A percentile compares a stretch with the other conserved stretches of the same genome.
These are phyloP conservation scores for Lyophyllum shimeji DNA, from an alignment of 768 basidiomycete genomes.

Conservation along the genomic window DNA sequence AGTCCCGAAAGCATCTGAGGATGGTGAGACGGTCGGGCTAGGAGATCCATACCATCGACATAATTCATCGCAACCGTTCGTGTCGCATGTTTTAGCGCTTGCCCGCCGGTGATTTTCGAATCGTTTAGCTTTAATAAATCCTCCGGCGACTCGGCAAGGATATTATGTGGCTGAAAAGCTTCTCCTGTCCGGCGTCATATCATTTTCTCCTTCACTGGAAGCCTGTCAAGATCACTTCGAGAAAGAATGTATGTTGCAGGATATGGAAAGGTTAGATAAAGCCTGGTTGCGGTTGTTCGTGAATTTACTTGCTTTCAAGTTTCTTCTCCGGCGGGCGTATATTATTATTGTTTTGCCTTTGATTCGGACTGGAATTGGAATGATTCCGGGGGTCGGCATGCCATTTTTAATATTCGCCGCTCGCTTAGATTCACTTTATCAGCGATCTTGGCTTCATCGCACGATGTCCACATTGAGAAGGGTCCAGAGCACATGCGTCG, in stretches of 20 bases:
- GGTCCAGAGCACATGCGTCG: not conserved
- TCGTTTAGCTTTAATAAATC: too few relatives aligned
- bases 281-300: not conserved
- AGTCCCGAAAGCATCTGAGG: too few relatives aligned
- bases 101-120: too few relatives aligned
- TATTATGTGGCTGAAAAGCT: not conserved
- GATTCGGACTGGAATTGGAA: not conserved
- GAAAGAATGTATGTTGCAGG: not conserved
- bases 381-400: not conserved
- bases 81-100: too few relatives aligned
- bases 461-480: not conserved
- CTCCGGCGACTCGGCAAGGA: not conserved
- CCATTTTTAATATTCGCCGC: not conserved
- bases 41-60: too few relatives aligned
- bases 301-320: not conserved
- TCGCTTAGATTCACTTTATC: not conserved
- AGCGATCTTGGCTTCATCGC: not conserved
- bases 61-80: too few relatives aligned
- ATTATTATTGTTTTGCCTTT: not conserved
- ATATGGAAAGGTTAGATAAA: not conserved
- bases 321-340: not conserved
- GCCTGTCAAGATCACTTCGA: not conserved
- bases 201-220: not conserved
- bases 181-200: not conserved
- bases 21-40: too few relatives aligned